Evolutionary conservation across 257 asterid species (phyloP).

Genomic region (Capsicum baccatum): DNA sequence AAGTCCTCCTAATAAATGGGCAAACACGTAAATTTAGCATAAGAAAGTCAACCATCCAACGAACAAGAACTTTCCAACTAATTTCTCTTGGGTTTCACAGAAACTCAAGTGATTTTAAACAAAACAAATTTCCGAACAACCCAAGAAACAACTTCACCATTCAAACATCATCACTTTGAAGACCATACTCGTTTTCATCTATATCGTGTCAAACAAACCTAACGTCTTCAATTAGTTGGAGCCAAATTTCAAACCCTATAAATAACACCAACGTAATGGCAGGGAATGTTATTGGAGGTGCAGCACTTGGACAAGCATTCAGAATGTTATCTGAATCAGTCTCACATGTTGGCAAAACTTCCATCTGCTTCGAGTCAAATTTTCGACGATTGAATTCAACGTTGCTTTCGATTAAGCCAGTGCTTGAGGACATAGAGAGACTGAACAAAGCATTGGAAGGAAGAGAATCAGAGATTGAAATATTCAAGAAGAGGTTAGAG

Average conservation of each 20-base stretch:
- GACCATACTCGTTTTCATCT: background rate
- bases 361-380: slow-evolving; percentile 32
- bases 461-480: slow-evolving; percentile 32
- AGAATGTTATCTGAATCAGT: slow-evolving; percentile 1
- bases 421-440: slow-evolving; percentile 43
- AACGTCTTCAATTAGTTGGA: background rate
- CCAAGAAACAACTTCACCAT: slow-evolving; percentile 12
- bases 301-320: slow-evolving; percentile 34
- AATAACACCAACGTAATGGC: slow-evolving; percentile 22
- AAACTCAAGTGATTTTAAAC: background rate
- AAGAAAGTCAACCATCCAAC: background rate
- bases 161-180: background rate
- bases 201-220: background rate
- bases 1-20: background rate
- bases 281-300: slow-evolving; percentile 25
- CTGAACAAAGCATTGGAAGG: slow-evolving; percentile 39
- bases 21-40: background rate
- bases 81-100: background rate
- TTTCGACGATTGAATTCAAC: slow-evolving; percentile 35
- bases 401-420: slow-evolving; percentile 28
- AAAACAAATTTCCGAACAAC: background rate
- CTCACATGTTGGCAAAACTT: slow-evolving; percentile 26
- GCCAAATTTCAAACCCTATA: background rate
- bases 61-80: background rate
- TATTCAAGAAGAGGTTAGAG: slow-evolving; percentile 20